A percentile compares a stretch with the other conserved stretches of the same genome.
phyloP scores from a whole-genome alignment of 2,329 filamentous ascomycete species.

The Aspergillus jensenii region DNA sequence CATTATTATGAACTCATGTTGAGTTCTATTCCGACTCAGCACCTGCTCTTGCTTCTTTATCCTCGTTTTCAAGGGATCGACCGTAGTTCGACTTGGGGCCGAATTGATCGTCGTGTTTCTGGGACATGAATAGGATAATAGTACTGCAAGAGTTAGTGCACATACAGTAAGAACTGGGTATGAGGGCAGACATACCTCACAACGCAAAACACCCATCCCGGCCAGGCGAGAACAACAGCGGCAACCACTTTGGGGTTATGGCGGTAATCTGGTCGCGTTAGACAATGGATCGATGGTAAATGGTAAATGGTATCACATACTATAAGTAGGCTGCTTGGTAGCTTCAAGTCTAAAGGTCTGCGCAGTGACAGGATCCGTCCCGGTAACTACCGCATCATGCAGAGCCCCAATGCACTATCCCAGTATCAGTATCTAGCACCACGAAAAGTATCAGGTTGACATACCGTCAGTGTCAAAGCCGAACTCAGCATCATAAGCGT shows the following conservation, averaged over 20 bases:
- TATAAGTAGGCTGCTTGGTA: constrained; percentile 35
- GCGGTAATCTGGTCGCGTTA: constrained; percentile 38
- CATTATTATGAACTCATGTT: too few species aligned
- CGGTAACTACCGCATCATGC: constrained; percentile 47
- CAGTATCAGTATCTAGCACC: too few species aligned
- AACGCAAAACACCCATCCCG: constrained; percentile 50
- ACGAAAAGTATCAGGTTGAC: neutral
- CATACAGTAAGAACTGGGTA: neutral
- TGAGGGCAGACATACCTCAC: constrained; percentile 26
- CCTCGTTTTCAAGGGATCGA: neutral
- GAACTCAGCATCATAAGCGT: constrained; percentile 45
- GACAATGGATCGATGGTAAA: neutral
- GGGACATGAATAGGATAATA: constrained; percentile 33
- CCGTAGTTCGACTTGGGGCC: constrained; percentile 16
- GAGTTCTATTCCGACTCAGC: neutral
- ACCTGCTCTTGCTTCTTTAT: neutral
- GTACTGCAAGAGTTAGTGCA: constrained; percentile 1
- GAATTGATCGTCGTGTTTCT: constrained; percentile 31
- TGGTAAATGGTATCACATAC: constrained; percentile 9
- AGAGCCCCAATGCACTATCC: constrained; percentile 48
- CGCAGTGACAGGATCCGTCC: constrained; percentile 34
- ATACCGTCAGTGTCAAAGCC: constrained; percentile 52
- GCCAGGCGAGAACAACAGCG: constrained; percentile 55
- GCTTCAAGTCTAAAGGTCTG: constrained; percentile 27
- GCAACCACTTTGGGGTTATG: constrained; percentile 53